A percentile compares a stretch with the other conserved stretches of the same genome.
Conservation (phyloP, 495 filamentous ascomycete genomes). For the Amniculicola lignicola region DNA sequence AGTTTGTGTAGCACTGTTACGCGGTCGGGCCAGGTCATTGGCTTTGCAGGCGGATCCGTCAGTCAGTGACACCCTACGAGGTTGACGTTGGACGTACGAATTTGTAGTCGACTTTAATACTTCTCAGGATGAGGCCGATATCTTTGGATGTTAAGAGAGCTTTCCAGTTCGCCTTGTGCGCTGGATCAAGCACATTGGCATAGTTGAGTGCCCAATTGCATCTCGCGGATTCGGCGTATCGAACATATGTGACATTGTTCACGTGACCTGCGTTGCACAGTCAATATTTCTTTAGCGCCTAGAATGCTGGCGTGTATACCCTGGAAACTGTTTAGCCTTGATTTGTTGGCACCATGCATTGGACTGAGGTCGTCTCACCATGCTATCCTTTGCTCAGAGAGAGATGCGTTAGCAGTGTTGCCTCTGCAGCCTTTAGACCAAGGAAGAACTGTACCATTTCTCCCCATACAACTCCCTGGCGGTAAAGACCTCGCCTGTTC, state of each 20-base stretch:
- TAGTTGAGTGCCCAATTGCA: constrained; percentile 81
- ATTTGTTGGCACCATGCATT: background rate
- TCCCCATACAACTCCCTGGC: constrained; percentile 80
- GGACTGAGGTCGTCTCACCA: constrained; percentile 47
- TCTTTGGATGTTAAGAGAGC: constrained; percentile 64
- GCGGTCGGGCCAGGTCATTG: constrained; percentile 82
- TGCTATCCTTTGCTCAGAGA: constrained; percentile 48
- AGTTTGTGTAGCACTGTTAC: constrained; percentile 89
- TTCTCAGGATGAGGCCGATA: constrained; percentile 73
- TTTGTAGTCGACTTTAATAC: constrained; percentile 84
- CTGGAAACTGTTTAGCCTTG: constrained; percentile 31
- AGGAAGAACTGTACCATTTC: constrained; percentile 65
- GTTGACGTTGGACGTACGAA: constrained; percentile 57
- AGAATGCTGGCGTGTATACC: constrained; percentile 22
- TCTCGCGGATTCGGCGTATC: constrained; percentile 81
- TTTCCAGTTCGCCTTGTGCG: constrained; percentile 63
- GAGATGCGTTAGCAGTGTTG: constrained; percentile 22
- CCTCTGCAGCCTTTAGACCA: constrained; percentile 8
- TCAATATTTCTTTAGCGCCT: constrained; percentile 7
- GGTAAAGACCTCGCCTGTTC: constrained; percentile 61
- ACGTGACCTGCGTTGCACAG: constrained; percentile 61
- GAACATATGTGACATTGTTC: constrained; percentile 81
- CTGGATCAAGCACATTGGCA: constrained; percentile 64
- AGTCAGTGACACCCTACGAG: constrained; percentile 4
- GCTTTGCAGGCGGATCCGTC: constrained; percentile 52